Percentiles rank a stretch among this genome's conserved stretches.
Conservation (phyloP, 2,329 filamentous ascomycete genomes). For the Fusarium miscanthi region DNA sequence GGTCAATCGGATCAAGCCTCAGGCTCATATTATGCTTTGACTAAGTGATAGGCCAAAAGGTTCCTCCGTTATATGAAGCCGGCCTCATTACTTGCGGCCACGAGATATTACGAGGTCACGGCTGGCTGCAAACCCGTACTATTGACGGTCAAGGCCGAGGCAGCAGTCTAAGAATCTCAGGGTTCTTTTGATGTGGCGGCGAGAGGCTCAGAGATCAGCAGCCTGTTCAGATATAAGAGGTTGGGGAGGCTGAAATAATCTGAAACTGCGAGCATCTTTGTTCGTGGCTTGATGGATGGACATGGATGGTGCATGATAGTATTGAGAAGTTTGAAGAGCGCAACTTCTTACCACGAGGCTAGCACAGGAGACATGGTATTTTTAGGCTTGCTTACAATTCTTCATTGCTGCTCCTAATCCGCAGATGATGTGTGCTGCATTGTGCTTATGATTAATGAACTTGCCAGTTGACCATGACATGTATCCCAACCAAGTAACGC, state of each 20-base stretch:
- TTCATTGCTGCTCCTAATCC: background rate
- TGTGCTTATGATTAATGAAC: background rate
- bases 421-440: background rate
- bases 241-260: conserved; percentile 15
- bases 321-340: background rate
- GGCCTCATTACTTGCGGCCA: conserved; percentile 27
- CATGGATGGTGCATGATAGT: background rate
- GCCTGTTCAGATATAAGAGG: conserved; percentile 12
- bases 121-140: background rate
- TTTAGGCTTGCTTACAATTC: too few relatives aligned
- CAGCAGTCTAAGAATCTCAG: background rate
- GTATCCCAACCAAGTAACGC: background rate
- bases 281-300: background rate
- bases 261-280: background rate
- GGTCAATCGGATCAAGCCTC: background rate
- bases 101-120: background rate
- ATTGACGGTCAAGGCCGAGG: conserved; percentile 5
- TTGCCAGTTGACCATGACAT: background rate
- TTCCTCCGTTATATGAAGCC: background rate
- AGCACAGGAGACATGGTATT: background rate
- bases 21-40: background rate
- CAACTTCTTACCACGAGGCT: background rate
- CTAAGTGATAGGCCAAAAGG: background rate
- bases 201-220: background rate
- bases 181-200: background rate